Base-by-base conservation (phyloP, 1,284 basidiomycete genomes). In the Trametes polyzona region DNA sequence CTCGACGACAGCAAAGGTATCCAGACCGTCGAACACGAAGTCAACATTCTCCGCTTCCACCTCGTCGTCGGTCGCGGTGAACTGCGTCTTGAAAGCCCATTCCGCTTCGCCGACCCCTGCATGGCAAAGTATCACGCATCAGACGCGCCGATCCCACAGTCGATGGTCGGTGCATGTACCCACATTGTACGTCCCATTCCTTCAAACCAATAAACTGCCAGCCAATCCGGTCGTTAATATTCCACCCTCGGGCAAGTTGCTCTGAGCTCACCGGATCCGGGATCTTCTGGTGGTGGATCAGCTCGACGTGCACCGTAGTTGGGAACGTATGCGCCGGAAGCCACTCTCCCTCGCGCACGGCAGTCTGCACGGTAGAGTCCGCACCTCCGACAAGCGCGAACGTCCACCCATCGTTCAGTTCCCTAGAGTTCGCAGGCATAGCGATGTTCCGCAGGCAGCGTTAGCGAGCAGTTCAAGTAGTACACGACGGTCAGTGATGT, bases 171-270 rank as follows among this genome's bases (percentile, higher is more conserved):
- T 4, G 5, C 33, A 23, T 11, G 12, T n/a, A 48, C 68, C 69
- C 64, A 87, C 94, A 95, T 76, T 96, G 94, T 10, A 93, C 88
- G 64, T 92, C 87, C 87, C 90, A 93, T 71, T 96, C 94, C 59
- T 90, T 82, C 55, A 93, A 74, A 10, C 86, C 88, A 37, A 90
- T 65, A 63, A 90, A 90, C 86, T 91, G 29, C 26, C 37, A 24
- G 26, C 23, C 27, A 3, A 30, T 9, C 21, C 29, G n/a, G n/a
- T n/a, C 21, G 21, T 41, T 30, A 14, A 8, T 3, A 10, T 17
- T 16, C 26, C 19, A 8, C 7, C 39, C 27, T 21, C 8, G 26
- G 37, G 8, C 30, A n/a, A n/a, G 29, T 16, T 10, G 32, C 26
- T 11, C 19, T n/a, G 12, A 10, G 67, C 83, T 71, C 70, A 89